phyloP scores from a whole-genome alignment of 306 rosid species.

The Castanea sativa region DNA sequence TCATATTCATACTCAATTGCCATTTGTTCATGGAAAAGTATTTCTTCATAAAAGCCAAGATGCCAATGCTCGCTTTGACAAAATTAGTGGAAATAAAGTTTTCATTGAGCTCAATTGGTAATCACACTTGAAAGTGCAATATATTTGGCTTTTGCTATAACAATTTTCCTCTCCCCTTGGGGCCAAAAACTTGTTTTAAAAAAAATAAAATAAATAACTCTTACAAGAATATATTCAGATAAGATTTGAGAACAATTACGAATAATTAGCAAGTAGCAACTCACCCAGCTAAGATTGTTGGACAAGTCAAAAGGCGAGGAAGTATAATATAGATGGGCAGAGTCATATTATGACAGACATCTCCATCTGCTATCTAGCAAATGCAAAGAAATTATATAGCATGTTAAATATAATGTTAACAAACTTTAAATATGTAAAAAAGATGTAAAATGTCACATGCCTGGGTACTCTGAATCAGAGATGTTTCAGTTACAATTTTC shows the following conservation, averaged over 20 bases:
- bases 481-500: slow-evolving; percentile 72
- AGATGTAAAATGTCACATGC: slow-evolving; percentile 36
- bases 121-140: neutral
- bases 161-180: too few species aligned
- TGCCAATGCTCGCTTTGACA: neutral
- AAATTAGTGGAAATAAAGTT: neutral
- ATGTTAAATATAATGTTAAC: slow-evolving; percentile 11
- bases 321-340: slow-evolving; percentile 72
- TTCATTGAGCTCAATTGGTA: neutral
- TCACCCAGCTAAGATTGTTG: slow-evolving; percentile 86
- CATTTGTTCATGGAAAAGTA: neutral
- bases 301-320: slow-evolving; percentile 93
- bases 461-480: slow-evolving; percentile 89
- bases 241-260: neutral
- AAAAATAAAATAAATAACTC: too few species aligned
- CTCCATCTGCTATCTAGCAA: slow-evolving; percentile 87
- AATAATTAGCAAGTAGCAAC: slow-evolving; percentile 32
- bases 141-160: neutral
- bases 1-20: neutral
- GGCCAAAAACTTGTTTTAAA: too few species aligned
- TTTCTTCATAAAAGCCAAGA: neutral
- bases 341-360: slow-evolving; percentile 58
- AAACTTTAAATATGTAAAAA: neutral
- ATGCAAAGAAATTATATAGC: slow-evolving; percentile 3
- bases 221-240: neutral